Conservation (phyloP, 257 asterid species). For the Solanum medicagineum region DNA sequence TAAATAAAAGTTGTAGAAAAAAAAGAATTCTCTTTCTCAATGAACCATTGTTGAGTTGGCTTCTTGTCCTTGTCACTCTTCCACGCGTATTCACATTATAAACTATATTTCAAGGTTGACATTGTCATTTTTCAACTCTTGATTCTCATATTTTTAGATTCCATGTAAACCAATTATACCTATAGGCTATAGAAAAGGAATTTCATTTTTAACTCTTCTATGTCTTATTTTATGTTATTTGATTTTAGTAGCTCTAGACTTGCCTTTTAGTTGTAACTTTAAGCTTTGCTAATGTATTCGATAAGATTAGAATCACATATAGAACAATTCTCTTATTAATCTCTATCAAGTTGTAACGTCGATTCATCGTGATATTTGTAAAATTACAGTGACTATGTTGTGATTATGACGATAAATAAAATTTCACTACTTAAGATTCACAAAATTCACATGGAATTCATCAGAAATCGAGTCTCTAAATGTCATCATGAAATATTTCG, state of each 20-base stretch:
- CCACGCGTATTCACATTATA: slow-evolving; percentile 1
- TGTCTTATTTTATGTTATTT: not conserved
- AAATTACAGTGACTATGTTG: not conserved
- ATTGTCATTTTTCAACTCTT: not conserved
- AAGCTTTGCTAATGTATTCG: not conserved
- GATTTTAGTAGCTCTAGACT: not conserved
- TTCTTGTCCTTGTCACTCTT: not conserved
- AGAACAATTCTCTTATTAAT: not conserved
- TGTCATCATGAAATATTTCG: no score
- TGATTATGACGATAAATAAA: not conserved
- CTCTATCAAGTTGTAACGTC: not conserved
- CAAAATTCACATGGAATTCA: no score
- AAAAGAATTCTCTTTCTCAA: not conserved
- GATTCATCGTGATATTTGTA: not conserved
- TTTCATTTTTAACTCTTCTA: not conserved
- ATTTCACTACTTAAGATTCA: not conserved
- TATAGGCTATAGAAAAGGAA: not conserved
- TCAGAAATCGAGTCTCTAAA: no score
- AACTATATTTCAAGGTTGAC: not conserved
- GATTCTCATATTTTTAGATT: not conserved
- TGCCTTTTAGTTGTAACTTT: not conserved
- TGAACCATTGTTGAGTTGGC: not conserved
- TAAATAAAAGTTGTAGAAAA: not conserved
- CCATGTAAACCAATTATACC: not conserved
- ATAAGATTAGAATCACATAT: not conserved